Conservation (phyloP, 2,329 filamentous ascomycete genomes). For the Cryphonectria carpinicola region DNA sequence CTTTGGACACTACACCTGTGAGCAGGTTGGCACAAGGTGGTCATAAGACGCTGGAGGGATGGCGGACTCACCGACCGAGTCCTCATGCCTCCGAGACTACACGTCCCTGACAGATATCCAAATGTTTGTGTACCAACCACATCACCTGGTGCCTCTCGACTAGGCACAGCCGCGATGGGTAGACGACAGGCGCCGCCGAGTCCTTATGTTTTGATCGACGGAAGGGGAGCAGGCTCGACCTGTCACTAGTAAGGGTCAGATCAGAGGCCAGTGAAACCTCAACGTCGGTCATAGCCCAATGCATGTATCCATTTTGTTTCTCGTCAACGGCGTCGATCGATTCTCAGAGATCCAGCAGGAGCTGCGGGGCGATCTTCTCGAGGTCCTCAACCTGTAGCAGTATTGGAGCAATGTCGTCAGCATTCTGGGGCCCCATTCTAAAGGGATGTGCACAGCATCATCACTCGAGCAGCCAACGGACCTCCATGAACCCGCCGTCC, state of each 20-base stretch:
- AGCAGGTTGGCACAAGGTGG: background rate
- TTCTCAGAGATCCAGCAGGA: constrained; percentile 80
- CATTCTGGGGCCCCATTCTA: constrained; percentile 21
- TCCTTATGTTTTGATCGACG: background rate
- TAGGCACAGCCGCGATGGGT: background rate
- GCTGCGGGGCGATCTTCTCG: constrained; percentile 83
- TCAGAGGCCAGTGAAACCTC: background rate
- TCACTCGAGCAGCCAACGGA: constrained; percentile 43
- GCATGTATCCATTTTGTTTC: background rate
- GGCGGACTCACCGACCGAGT: background rate
- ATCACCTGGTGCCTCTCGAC: background rate
- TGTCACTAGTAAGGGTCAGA: background rate
- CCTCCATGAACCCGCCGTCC: constrained; percentile 73
- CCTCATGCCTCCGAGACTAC: background rate
- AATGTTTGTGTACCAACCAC: background rate
- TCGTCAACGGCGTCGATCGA: background rate
- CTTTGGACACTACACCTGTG: background rate
- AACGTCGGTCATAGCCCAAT: background rate
- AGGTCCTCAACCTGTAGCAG: constrained; percentile 75
- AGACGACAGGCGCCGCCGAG: background rate
- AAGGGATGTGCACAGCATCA: background rate
- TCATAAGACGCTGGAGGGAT: background rate
- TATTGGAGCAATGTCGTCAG: constrained; percentile 30
- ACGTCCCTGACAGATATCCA: background rate
- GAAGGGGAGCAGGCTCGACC: background rate